Evolutionary conservation across 1,284 basidiomycete species (phyloP), one percentile per base, ranked within the genome.

Genomic region (Schizophyllum amplum): DNA sequence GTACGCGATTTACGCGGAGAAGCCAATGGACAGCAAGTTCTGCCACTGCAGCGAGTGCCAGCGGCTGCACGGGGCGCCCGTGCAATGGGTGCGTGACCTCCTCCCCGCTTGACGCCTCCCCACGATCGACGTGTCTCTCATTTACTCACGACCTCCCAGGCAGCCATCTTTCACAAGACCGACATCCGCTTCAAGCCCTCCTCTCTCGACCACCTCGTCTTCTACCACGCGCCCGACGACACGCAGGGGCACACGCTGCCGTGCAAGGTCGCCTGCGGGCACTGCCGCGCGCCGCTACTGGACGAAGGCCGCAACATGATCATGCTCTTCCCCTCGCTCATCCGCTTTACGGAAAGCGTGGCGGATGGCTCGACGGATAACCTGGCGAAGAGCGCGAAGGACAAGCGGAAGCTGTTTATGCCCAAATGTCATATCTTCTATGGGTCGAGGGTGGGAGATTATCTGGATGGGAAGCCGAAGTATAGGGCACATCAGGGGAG

Each of bases 251-350:
- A 55, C n/a, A 25, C 9, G 9, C 54, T 55, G 17, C 54, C 54
- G 15, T 55, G 54, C 23, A 55, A 55, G 27, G 54, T 55, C 22
- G 22, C 47, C 20, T 55, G 54, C 24, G 54, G 7, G 13, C 17
- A 55, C 24, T 55, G 54, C 25, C 54, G 33, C 46, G 7, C 54
- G 2, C 54, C 54, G 7, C 47, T 55, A 23, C 47, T 55, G 42
- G 54, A 55, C 46, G 54, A 55, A 50, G 54, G 54, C 6, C 47
- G 54, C 24, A 55, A 55, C 24, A 55, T 55, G 54, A 23, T 55
- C n/a, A n/a, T 55, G n/a, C n/a, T 55, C 5, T 55, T 55, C 17
- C 54, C 47, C 15, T 46, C 47, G 22, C 23, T 55, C 11, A 50
- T 55, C 17, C 21, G 26, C 21, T 55, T 55, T 13, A 1, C 17